Conservation (phyloP, 441 rosid genomes). For the Pelargonium cotyledonis region DNA sequence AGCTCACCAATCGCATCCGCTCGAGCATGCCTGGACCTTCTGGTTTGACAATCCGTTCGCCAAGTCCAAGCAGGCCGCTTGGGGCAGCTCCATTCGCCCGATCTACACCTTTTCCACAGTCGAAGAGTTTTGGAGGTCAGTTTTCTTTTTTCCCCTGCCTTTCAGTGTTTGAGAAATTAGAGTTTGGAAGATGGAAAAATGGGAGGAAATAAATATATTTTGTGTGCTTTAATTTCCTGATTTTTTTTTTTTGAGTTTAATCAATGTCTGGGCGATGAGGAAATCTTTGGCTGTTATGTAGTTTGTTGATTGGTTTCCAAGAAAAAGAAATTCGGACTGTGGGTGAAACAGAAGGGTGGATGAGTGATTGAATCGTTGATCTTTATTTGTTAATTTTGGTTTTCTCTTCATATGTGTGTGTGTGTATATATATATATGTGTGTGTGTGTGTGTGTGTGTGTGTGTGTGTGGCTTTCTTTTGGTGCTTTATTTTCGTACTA, state of each 20-base stretch:
- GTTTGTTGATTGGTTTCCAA: no score
- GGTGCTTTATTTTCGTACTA: no score
- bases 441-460: no score
- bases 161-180: background rate
- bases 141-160: background rate
- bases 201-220: no score
- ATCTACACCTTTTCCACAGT: conserved; percentile 59
- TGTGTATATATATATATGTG: no score
- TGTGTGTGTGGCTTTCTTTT: no score
- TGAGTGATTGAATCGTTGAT: background rate
- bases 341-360: background rate
- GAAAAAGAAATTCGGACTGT: no score
- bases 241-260: no score
- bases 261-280: no score
- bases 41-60: conserved; percentile 73
- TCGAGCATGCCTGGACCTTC: conserved; percentile 77
- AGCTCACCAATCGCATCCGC: conserved; percentile 45
- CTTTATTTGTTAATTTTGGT: background rate
- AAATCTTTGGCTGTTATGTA: no score
- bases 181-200: background rate
- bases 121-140: conserved; percentile 81
- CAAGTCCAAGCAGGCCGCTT: conserved; percentile 46
- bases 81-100: conserved; percentile 76
- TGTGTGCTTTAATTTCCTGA: no score
- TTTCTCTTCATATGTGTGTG: no score